These are phyloP conservation scores for Atkinsonella hypoxylon DNA, from an alignment of 2,329 filamentous ascomycete species.

Conservation along the genomic window DNA sequence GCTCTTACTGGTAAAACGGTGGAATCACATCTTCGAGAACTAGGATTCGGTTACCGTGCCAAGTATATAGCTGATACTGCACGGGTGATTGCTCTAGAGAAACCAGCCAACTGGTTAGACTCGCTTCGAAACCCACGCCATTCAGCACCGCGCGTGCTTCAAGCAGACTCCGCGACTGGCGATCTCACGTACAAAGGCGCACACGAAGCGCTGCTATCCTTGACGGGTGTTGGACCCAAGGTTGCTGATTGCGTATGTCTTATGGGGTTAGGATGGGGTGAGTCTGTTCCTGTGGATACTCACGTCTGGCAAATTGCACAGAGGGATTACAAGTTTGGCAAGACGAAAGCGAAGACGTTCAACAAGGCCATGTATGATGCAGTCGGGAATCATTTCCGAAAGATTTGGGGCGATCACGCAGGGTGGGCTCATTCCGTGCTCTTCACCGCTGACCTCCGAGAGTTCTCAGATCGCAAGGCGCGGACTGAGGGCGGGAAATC, in stretches of 20 bases:
- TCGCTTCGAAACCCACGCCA: conserved; percentile 66
- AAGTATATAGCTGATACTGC: conserved; percentile 88
- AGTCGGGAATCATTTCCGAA: conserved; percentile 79
- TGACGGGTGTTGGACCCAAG: conserved; percentile 90
- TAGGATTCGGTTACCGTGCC: conserved; percentile 91
- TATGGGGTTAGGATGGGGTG: conserved; percentile 93
- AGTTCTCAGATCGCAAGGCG: conserved; percentile 58
- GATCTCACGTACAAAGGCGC: conserved; percentile 59
- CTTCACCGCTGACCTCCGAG: conserved; percentile 82
- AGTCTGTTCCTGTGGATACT: conserved; percentile 91
- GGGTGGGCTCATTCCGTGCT: conserved; percentile 97
- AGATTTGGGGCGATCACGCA: conserved; percentile 83
- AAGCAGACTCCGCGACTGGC: conserved; percentile 16
- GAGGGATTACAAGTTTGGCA: conserved; percentile 87
- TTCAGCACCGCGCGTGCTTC: conserved; percentile 36
- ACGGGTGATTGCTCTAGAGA: conserved; percentile 53
- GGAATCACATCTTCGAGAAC: conserved; percentile 63
- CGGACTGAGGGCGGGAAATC: conserved; percentile 3
- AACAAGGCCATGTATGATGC: conserved; percentile 84
- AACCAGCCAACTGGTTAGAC: conserved; percentile 64
- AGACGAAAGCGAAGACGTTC: conserved; percentile 70
- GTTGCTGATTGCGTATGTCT: conserved; percentile 94
- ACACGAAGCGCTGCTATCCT: conserved; percentile 63
- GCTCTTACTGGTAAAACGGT: conserved; percentile 63
- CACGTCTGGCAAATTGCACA: conserved; percentile 99